Evolutionary conservation across 2,329 filamentous ascomycete species (phyloP), one percentile per base, ranked within the genome.

Genomic region (Fusarium pseudonygamai): DNA sequence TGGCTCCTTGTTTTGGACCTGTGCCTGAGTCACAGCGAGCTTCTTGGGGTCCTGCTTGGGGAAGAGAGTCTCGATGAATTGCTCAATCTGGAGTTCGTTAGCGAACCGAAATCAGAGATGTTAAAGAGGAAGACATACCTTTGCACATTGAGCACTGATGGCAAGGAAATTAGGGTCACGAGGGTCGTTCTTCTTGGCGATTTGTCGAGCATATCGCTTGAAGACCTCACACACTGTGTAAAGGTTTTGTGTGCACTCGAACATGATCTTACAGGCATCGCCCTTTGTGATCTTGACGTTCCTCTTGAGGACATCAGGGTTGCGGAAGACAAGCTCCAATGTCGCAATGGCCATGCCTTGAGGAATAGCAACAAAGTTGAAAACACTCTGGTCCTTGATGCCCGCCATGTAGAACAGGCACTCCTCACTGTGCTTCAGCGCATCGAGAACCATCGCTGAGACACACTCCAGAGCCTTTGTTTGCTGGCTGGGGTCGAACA

Each of bases 251-350:
- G 96, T 97, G 16, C 94, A 97, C 78, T 97, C 90, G 70, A 91
- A 88, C 96, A 99, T 98, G 77, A 98, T 86, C 75, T 92, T 88
- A 82, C 96, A 98, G 42, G 96, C 95, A 75, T 96, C 90, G 37
- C 96, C 96, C 85, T 97, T 98, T 65, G 93, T 96, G 83, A 99
- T 98, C 86, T 99, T 99, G 85, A 99, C 86, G 79, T 98, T 96
- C 73, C 89, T 91, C 80, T 96, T 84, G 80, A 97, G 97, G 65
- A 99, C 91, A 68, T 87, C 88, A 28, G 93, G 93, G 83, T 99
- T 99, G 78, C 93, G 92, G 90, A 98, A 99, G 77, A 96, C 93
- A 24, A 94, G 86, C 77, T 98, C 95, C 46, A 98, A 85, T 1
- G 96, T 98, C 14, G 96, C 96, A 81, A 99, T 98, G 60, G 96